Conservation (phyloP, 768 basidiomycete genomes). For the Mycena leptocephala region DNA sequence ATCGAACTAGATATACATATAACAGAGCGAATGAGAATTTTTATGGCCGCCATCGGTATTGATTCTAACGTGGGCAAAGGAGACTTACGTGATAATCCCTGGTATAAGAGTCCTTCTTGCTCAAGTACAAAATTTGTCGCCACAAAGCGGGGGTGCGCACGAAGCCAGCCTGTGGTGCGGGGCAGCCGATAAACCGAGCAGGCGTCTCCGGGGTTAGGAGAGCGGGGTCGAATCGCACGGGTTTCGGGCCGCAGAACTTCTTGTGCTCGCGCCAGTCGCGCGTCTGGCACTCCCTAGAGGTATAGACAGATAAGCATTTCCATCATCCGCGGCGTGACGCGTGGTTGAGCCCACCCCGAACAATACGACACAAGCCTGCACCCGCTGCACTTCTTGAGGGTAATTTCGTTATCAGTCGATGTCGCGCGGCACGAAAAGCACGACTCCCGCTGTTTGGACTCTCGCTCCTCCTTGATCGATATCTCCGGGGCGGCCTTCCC, state of each 20-base stretch:
- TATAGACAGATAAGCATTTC: background rate
- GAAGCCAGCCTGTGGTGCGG: background rate
- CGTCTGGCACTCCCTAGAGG: conserved; percentile 3
- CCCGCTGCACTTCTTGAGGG: conserved; percentile 1
- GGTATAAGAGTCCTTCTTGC: background rate
- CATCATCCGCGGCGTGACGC: no score
- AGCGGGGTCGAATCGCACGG: background rate
- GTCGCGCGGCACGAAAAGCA: background rate
- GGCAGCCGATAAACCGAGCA: background rate
- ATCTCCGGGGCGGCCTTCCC: conserved; percentile 7
- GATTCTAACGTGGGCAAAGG: background rate
- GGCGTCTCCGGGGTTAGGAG: background rate
- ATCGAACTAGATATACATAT: background rate
- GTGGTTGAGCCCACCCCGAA: background rate
- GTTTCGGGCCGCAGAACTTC: background rate
- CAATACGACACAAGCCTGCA: conserved; percentile 15
- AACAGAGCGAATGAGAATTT: background rate
- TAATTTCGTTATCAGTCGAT: background rate
- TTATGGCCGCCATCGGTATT: background rate
- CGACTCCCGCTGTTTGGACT: background rate
- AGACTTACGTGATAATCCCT: background rate
- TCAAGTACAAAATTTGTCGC: background rate
- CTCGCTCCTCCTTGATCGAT: background rate
- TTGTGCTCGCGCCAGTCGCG: conserved; percentile 22
- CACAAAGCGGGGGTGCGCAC: background rate